A percentile compares a stretch with the other conserved stretches of the same genome.
These are phyloP conservation scores for Myriosclerotinia duriaeana DNA, from an alignment of 2,329 filamentous ascomycete species.

Conservation along the genomic window DNA sequence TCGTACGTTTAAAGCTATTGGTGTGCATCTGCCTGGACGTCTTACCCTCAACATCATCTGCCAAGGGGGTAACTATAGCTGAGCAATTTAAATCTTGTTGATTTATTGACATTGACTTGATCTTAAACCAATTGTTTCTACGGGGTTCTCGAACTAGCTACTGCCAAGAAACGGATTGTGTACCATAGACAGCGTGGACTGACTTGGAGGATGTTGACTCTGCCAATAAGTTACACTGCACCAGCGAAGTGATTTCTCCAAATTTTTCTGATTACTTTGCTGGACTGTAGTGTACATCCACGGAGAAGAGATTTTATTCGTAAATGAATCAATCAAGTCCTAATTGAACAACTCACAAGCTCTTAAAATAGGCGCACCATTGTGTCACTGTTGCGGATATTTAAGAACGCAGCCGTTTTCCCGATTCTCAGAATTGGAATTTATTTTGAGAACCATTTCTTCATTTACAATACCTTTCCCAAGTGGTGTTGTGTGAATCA, in stretches of 20 bases:
- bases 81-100: background rate
- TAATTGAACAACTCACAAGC: background rate
- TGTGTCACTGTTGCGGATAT: background rate
- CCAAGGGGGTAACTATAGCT: background rate
- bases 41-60: background rate
- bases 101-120: background rate
- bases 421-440: background rate
- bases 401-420: background rate
- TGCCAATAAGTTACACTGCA: background rate
- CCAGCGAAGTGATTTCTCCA: too few species aligned
- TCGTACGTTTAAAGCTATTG: background rate
- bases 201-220: background rate
- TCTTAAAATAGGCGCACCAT: background rate
- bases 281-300: background rate
- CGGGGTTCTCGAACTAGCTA: background rate
- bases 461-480: background rate
- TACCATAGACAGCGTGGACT: background rate
- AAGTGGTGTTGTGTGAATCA: too few species aligned
- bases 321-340: background rate
- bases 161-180: slow-evolving; percentile 1
- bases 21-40: background rate
- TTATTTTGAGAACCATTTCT: background rate
- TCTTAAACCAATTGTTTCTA: background rate
- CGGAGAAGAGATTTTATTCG: background rate
- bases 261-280: background rate